Base-by-base conservation (phyloP, 441 rosid genomes). In the Geranium incanum region DNA sequence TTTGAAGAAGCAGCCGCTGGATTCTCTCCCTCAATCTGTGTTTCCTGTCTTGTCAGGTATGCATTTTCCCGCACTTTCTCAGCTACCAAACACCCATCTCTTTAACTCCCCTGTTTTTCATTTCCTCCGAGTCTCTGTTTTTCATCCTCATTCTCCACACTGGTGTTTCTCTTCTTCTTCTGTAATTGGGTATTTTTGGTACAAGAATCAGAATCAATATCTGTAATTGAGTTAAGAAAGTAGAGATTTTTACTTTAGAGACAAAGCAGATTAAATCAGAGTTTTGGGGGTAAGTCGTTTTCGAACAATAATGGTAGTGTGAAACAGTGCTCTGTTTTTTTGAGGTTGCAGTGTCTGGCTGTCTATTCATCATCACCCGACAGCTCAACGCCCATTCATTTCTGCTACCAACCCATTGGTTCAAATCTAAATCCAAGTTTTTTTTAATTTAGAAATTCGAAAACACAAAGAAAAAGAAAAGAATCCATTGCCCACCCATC, bases 261-360 rank as follows among this genome's bases (percentile, higher is more conserved):
- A 8, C 11, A 1, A 43, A 43, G 50, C 60, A 52, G 55, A 48
- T 13, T 2, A 48, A 48, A 48, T 15, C 63, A 57, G 50, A 43
- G 50, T 43, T 43, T 43, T 43, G 50, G 50, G 63, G 63, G 63
- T 16, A 57, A 57, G 63, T 57, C 63, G 28, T 57, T 57, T 57
- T 57, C 63, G 63, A 3, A 1, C 16, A 57, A 16, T 57, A 57
- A 57, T 57, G 23, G 6, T 57, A 16, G 50, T 6, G 50, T 39
- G 43, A 7, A 4, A 28, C 33, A 28, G 33, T 28, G 33, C 33
- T 28, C 33, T 28, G 33, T 28, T 28, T 28, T 48, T 48, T 48
- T 48, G 3, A 8, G 2, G 52, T 50, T 13, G 59, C 59, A 50
- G n/a, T 55, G 63, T 57, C 8, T 15, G 23, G 19, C 2, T 57